A percentile compares a stretch with the other conserved stretches of the same genome.
Evolutionary conservation across 495 filamentous ascomycete species (phyloP).

Genomic region (Tricharina praecox): DNA sequence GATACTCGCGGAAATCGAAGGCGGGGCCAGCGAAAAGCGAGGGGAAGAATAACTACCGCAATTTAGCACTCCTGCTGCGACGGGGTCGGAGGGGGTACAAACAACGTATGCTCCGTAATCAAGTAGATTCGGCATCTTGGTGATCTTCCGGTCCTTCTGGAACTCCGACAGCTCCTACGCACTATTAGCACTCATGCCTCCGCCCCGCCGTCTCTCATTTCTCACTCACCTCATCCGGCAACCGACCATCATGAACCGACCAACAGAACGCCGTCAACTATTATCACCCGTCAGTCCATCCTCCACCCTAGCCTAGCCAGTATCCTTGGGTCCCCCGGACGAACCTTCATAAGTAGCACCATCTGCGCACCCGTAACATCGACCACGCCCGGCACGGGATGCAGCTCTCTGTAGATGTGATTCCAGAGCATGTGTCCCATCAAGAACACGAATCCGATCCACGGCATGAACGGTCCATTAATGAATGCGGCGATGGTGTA

Average conservation of each 20-base stretch:
- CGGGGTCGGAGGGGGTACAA: too few species aligned
- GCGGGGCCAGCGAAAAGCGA: constrained; percentile 71
- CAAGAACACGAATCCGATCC: constrained; percentile 82
- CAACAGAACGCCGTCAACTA: constrained; percentile 84
- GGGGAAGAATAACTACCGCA: constrained; percentile 87
- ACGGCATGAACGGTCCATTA: constrained; percentile 91
- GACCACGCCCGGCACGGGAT: constrained; percentile 43
- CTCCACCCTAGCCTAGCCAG: too few species aligned
- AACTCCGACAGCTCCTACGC: constrained; percentile 53
- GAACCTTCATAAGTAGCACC: constrained; percentile 87
- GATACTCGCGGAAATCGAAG: constrained; percentile 87
- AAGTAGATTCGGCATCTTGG: constrained; percentile 50
- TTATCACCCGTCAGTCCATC: constrained; percentile 9
- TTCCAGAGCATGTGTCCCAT: constrained; percentile 92
- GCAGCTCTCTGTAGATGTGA: constrained; percentile 65
- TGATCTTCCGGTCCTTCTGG: constrained; percentile 67
- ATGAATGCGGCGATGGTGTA: constrained; percentile 75
- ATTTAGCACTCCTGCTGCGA: too few species aligned
- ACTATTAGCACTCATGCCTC: neutral
- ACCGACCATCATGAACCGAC: constrained; percentile 82
- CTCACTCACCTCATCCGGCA: constrained; percentile 40
- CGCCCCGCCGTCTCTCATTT: neutral
- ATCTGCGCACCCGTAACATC: constrained; percentile 96
- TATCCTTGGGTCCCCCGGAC: too few species aligned
- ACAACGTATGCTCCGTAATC: constrained; percentile 84